These are phyloP conservation scores for Peronospora farinosa DNA, from an alignment of 352 stramenopile species.

Conservation along the genomic window DNA sequence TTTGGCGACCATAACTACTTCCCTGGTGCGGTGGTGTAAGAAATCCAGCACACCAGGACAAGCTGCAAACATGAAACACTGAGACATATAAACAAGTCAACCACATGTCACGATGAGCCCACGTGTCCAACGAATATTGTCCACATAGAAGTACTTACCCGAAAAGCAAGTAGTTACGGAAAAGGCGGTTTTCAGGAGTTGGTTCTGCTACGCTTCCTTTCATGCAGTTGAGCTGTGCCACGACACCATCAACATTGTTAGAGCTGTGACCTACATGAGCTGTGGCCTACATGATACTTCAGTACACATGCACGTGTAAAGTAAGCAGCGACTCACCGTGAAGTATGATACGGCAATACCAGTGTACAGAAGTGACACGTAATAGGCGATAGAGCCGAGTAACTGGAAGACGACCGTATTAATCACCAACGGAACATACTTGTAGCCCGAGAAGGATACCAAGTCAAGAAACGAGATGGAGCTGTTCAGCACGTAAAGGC, in stretches of 20 bases:
- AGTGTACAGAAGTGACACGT: slow-evolving; percentile 91
- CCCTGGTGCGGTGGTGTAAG: slow-evolving; percentile 68
- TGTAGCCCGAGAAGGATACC: slow-evolving; percentile 97
- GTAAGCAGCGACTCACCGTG: slow-evolving; percentile 59
- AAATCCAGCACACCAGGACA: slow-evolving; percentile 79
- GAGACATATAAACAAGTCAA: slow-evolving; percentile 2
- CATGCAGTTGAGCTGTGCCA: slow-evolving; percentile 77
- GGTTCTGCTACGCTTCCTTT: slow-evolving; percentile 78
- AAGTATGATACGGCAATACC: slow-evolving; percentile 91
- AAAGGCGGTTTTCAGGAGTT: slow-evolving; percentile 61
- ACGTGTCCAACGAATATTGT: background rate
- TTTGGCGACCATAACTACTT: slow-evolving; percentile 29
- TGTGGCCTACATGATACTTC: background rate
- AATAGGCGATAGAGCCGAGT: slow-evolving; percentile 85
- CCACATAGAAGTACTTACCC: slow-evolving; percentile 34
- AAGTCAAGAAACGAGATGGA: slow-evolving; percentile 93
- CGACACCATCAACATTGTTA: slow-evolving; percentile 9
- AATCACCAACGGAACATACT: slow-evolving; percentile 96
- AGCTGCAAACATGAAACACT: slow-evolving; percentile 80
- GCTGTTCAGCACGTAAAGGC: slow-evolving; percentile 92
- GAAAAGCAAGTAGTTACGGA: slow-evolving; percentile 84
- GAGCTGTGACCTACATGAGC: background rate
- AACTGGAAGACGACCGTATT: slow-evolving; percentile 89
- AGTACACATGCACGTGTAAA: background rate
- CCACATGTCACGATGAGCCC: slow-evolving; percentile 1